These are phyloP conservation scores for Linum tenue DNA, from an alignment of 345 rosid genomes.

Conservation along the genomic window DNA sequence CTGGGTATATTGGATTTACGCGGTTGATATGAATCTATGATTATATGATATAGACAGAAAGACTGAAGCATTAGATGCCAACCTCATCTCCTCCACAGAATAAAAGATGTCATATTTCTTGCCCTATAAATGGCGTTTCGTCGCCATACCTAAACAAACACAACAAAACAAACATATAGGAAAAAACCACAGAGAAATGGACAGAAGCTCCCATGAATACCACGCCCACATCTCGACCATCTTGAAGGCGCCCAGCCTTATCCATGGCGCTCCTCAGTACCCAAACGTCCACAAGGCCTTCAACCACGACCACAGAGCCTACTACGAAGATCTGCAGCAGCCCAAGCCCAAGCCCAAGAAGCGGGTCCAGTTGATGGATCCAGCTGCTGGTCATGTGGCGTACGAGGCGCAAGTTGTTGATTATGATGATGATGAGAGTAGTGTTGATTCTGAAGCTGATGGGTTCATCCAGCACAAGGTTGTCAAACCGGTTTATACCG, in stretches of 20 bases:
- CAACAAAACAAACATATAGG: neutral
- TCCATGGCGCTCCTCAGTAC: too few relatives aligned
- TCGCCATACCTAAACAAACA: neutral
- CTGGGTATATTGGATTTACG: too few relatives aligned
- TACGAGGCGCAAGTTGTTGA: neutral
- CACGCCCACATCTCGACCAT: too few relatives aligned
- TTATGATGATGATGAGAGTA: slow-evolving; percentile 12
- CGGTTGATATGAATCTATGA: neutral
- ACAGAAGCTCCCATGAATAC: too few relatives aligned
- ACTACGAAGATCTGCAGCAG: slow-evolving; percentile 1
- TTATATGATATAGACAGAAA: neutral
- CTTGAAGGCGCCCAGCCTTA: too few relatives aligned
- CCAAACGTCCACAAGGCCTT: slow-evolving; percentile 32
- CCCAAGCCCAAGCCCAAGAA: slow-evolving; percentile 23
- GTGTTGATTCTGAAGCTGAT: slow-evolving; percentile 20
- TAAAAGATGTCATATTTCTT: slow-evolving; percentile 6
- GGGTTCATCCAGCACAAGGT: slow-evolving; percentile 29
- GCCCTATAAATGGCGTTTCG: slow-evolving; percentile 22
- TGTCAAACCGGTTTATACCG: too few relatives aligned
- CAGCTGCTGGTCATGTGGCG: slow-evolving; percentile 7
- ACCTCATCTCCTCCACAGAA: slow-evolving; percentile 15
- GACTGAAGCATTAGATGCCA: slow-evolving; percentile 28
- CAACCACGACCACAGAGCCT: slow-evolving; percentile 17
- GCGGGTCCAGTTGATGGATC: slow-evolving; percentile 33
- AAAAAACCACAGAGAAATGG: slow-evolving; percentile 3